Evolutionary conservation across 441 rosid species (phyloP).

Genomic region (Macaranga tanarius): DNA sequence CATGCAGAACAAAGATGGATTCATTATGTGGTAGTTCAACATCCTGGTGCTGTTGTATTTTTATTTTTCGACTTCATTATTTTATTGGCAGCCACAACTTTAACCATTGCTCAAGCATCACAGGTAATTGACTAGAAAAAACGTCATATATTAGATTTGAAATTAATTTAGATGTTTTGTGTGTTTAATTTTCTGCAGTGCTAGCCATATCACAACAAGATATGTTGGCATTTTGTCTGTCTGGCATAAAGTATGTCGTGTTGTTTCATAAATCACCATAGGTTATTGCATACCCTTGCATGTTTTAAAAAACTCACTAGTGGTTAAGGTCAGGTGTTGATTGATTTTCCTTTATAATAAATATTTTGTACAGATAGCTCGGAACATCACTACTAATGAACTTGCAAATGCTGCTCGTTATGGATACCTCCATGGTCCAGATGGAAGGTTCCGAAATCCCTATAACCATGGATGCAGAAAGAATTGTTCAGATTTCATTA

Average conservation of each 20-base stretch:
- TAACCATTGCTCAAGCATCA: constrained; percentile 62
- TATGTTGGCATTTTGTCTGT: background rate
- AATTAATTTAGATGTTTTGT: background rate
- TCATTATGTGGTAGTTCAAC: constrained; percentile 50
- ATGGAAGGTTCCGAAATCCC: constrained; percentile 79
- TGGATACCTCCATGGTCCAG: constrained; percentile 67
- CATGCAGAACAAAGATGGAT: constrained; percentile 51
- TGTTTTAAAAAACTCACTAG: background rate
- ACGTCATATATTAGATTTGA: background rate
- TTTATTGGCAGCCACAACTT: constrained; percentile 54
- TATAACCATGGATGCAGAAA: constrained; percentile 87
- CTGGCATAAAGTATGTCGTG: background rate
- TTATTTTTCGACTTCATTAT: constrained; percentile 54
- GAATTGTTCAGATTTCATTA: constrained; percentile 79
- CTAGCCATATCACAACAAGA: background rate
- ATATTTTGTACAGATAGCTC: constrained; percentile 59
- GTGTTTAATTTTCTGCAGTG: background rate
- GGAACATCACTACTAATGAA: constrained; percentile 90
- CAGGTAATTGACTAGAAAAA: constrained; percentile 50
- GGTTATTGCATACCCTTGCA: background rate
- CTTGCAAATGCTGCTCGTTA: constrained; percentile 67
- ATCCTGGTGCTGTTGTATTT: constrained; percentile 62
- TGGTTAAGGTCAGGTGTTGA: background rate
- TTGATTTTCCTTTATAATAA: background rate
- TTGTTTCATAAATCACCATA: background rate